Evolutionary conservation across 1,284 basidiomycete genomes (phyloP), one percentile per base, ranked within the genome.

Genomic region (Ceratorhiza oryzae-sativae): DNA sequence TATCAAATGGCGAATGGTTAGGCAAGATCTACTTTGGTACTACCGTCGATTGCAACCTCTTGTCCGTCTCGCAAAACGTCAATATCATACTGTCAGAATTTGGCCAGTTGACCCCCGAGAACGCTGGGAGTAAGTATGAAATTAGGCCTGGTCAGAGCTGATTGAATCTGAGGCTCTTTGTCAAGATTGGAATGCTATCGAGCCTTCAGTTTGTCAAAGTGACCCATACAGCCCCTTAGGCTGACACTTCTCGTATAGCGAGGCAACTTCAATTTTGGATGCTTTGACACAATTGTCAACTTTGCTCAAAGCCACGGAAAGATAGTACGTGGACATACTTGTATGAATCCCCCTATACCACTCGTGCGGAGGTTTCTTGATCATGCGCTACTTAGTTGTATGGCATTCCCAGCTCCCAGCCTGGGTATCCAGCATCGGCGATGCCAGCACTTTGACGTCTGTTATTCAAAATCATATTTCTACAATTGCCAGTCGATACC

Each of bases 391-490:
- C 20, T 32, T 61, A 63, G 61, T 85, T 34, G 49, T 85, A 55
- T 86, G 85, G 84, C 82, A 84, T 77, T 81, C 80, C 8, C 36
- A 39, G 36, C 36, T 39, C 36, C 36, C 36, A 39, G 6, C 36
- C 13, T 39, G 36, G 36, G 68, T 84, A 4, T 78, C 78, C n/a
- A 72, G 71, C 15, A 71, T 73, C 49, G 60, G 32, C 30, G 61
- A 60, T 48, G 13, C n/a, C 15, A 27, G 42, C 25, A 75, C 75
- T 23, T 58, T 75, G 53, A 75, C 75, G 10, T 60, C 76, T 1
- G 81, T 83, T 75, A 81, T 82, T 70, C 80, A 84, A 76, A 83
- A 80, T 74, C 83, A 84, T 75, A 81, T 83, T 73, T 76, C 79
- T 20, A 82, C 77, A 55, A 74, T 83, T 56, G 81, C 80, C 65